Evolutionary conservation across 345 rosid species (phyloP), one percentile per base, ranked within the genome.

Genomic region (Brassica napus): DNA sequence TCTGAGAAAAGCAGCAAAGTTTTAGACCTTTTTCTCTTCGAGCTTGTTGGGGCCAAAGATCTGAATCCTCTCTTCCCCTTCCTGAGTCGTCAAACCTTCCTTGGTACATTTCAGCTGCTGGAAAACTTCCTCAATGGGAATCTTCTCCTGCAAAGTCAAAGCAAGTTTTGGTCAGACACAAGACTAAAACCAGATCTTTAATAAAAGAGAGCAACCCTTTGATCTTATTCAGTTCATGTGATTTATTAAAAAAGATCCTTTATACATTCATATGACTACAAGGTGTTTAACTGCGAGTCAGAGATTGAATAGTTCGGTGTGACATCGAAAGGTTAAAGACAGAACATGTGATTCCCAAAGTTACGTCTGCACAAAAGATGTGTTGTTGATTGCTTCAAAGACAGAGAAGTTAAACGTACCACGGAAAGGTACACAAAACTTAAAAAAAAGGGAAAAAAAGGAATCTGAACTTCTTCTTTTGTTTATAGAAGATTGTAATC

Each of bases 11-110:
- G 57, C 57, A 52, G 57, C 2, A 21, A 30, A 11, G 9, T 8
- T 28, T 6, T 39, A 82, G 1, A 88, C 92, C 92, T 89, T 93
- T 70, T 91, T 93, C 90, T 93, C 98, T 83, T 93, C 98, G 73
- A 93, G 84, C 79, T 91, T 93, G 98, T 93, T 93, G 92, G 90
- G 91, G 47, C 98, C 98, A 76, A 93, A 93, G 77, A 93, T 91
- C 73, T 83, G 88, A 77, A 93, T 81, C 86, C 98, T 79, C 79
- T 73, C 86, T 71, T 74, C 89, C 55, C 97, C 98, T 83, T 93
- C 98, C 4, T 77, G 87, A 0, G 89, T 15, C 16, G 68, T 74
- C 70, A 93, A 79, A 72, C 98, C 98, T 81, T 91, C 89, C 57
- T 54, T 71, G 9, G 93, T 75, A 86, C 93, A 93, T 91, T 93